These are phyloP conservation scores for Nevesoporus exiguus DNA, from an alignment of 768 basidiomycete genomes.

Conservation along the genomic window DNA sequence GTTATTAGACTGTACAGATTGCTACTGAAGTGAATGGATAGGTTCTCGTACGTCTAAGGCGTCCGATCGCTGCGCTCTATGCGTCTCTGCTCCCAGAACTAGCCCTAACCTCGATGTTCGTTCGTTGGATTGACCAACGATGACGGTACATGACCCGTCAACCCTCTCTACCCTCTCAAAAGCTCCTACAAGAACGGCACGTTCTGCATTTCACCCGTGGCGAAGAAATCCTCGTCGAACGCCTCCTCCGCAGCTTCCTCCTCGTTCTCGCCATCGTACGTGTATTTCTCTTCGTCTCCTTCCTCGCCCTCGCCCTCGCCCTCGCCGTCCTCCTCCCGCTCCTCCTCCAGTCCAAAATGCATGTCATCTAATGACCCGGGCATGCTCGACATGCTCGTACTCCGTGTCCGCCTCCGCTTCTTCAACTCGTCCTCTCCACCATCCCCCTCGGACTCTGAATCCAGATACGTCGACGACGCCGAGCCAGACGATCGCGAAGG, in stretches of 20 bases:
- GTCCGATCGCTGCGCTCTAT: slow-evolving; percentile 7
- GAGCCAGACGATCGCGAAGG: slow-evolving; percentile 54
- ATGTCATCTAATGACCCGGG: slow-evolving; percentile 75
- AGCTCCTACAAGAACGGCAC: slow-evolving; percentile 55
- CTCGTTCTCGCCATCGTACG: slow-evolving; percentile 43
- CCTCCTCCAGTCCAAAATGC: slow-evolving; percentile 53
- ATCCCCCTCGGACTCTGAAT: slow-evolving; percentile 47
- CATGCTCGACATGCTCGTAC: slow-evolving; percentile 78
- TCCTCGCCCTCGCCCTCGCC: no score
- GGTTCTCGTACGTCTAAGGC: no score
- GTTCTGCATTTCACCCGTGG: slow-evolving; percentile 80
- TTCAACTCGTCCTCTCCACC: slow-evolving; percentile 38
- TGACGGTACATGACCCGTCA: background rate
- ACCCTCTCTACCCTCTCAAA: background rate
- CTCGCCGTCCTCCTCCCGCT: slow-evolving; percentile 45
- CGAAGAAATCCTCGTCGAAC: slow-evolving; percentile 77
- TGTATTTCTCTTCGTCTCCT: slow-evolving; percentile 33
- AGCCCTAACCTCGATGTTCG: background rate
- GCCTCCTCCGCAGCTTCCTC: slow-evolving; percentile 67
- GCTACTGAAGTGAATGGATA: no score
- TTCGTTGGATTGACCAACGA: background rate
- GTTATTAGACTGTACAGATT: background rate
- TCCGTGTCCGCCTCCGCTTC: slow-evolving; percentile 41
- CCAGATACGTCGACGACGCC: slow-evolving; percentile 46
- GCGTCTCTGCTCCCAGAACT: no score